Base-by-base conservation (phyloP, 2,329 filamentous ascomycete genomes). In the Xylaria arbuscula region DNA sequence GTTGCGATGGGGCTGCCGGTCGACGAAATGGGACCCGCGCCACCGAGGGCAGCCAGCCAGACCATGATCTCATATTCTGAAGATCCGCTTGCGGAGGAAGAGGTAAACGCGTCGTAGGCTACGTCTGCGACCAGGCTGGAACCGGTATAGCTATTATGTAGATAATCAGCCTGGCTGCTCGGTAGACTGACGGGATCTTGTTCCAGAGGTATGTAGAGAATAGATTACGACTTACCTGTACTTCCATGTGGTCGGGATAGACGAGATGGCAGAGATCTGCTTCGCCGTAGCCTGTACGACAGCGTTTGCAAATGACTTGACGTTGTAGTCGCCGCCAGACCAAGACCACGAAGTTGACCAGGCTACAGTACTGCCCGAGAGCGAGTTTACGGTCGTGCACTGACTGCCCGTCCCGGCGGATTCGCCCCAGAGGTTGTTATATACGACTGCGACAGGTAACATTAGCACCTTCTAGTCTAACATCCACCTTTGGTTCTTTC, bases 21-120 rank as follows among this genome's bases (percentile, higher is more conserved):
- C 47, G 77, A 74, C 19, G 83, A 85, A 73, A 70, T 76, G 42
- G 67, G 79, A 13, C 75, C 75, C 2, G 75, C 74, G 36, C 75
- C 75, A 38, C 75, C 75, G 53, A 72, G 67, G n/a, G 75, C 74
- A 17, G 69, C 74, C 6, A 77, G 74, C 75, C 75, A 76, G 55
- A 76, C 61, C 75, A 77, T 90, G 75, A 90, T 82, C 78, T 90
- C 88, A 75, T 88, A 89, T 72, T 87, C 81, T n/a, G 82, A 76
- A 50, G 81, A 82, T 28, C 77, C 78, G 13, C 83, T 79, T 17
- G 81, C 80, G 24, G 82, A 81, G 13, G 78, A 78, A 3, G 81
- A 80, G 19, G 86, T 86, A 79, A 89, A 90, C 51, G 89, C 75
- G 75, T 89, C 87, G 75, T 89, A 90, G 32, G 87, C 81, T 9